Percentiles rank a stretch among this genome's conserved stretches.
Evolutionary conservation across 2,329 filamentous ascomycete genomes (phyloP).

Genomic region (Acephala macrosclerotiorum): DNA sequence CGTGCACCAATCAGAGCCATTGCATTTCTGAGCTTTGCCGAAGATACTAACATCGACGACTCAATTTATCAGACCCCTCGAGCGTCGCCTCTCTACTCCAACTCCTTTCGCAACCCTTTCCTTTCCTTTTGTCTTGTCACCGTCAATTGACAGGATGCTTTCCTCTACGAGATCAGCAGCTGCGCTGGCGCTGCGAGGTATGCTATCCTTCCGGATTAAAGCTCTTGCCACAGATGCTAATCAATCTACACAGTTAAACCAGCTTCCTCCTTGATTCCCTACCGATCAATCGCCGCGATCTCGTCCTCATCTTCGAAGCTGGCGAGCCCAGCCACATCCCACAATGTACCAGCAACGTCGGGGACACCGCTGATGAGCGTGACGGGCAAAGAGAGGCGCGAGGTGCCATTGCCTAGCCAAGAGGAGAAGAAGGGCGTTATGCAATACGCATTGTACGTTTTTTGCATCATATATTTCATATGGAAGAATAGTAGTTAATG

Average conservation of each 20-base stretch:
- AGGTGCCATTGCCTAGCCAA: slow-evolving; percentile 81
- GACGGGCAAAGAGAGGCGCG: slow-evolving; percentile 60
- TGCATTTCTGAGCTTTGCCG: slow-evolving; percentile 15
- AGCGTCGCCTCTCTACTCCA: slow-evolving; percentile 30
- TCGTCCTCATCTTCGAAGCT: slow-evolving; percentile 70
- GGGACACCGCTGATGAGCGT: slow-evolving; percentile 57
- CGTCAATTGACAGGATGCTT: slow-evolving; percentile 46
- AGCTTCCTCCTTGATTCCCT: slow-evolving; percentile 65
- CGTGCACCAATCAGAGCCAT: slow-evolving; percentile 22
- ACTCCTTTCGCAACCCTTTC: slow-evolving; percentile 26
- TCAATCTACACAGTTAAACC: slow-evolving; percentile 66
- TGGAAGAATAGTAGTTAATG: slow-evolving; percentile 17
- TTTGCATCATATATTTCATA: background rate
- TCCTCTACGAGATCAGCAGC: slow-evolving; percentile 51
- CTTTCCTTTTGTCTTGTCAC: slow-evolving; percentile 36
- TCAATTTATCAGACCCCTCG: slow-evolving; percentile 21
- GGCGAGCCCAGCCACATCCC: slow-evolving; percentile 64
- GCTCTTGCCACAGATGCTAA: slow-evolving; percentile 38
- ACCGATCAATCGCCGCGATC: slow-evolving; percentile 69
- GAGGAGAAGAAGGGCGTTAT: slow-evolving; percentile 80
- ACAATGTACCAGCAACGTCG: slow-evolving; percentile 60
- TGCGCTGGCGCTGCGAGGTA: slow-evolving; percentile 53
- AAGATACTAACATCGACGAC: slow-evolving; percentile 24
- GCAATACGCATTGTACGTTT: slow-evolving; percentile 84
- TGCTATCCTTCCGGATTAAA: slow-evolving; percentile 20